Percentiles rank a stretch among this genome's conserved stretches.
These are phyloP conservation scores for Hibiscus mutabilis DNA, from an alignment of 345 rosid genomes.

Conservation along the genomic window DNA sequence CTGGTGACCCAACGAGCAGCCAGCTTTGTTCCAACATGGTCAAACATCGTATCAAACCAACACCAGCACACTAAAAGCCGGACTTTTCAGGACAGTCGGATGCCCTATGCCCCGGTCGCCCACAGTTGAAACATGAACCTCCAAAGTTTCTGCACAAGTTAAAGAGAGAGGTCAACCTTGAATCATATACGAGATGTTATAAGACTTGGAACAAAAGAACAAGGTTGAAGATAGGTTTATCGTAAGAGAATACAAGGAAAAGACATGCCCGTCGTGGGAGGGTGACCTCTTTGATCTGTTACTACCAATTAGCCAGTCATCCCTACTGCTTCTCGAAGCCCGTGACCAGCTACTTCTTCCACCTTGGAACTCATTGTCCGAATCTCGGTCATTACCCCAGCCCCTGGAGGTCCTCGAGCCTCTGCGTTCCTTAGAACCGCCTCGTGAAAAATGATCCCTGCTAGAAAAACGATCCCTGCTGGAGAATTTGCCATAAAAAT, in stretches of 20 bases:
- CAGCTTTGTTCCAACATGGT: not conserved
- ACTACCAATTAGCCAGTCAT: conserved; percentile 77
- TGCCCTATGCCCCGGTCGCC: conserved; percentile 78
- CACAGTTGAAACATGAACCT: conserved; percentile 78
- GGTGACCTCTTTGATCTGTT: conserved; percentile 52
- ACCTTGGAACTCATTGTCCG: conserved; percentile 46
- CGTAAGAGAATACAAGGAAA: not conserved
- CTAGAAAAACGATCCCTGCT: conserved; percentile 24
- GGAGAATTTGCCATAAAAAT: conserved; percentile 71
- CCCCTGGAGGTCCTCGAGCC: conserved; percentile 46
- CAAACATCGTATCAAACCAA: not conserved
- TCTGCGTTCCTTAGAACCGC: conserved; percentile 32
- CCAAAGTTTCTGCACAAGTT: conserved; percentile 49
- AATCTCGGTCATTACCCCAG: conserved; percentile 51
- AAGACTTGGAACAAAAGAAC: not conserved
- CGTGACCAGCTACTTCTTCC: conserved; percentile 61
- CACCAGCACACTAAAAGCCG: conserved; percentile 26
- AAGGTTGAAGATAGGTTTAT: not conserved
- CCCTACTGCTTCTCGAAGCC: conserved; percentile 41
- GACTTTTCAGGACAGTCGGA: conserved; percentile 66
- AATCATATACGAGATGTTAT: not conserved
- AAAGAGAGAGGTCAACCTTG: not conserved
- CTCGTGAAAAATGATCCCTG: conserved; percentile 59
- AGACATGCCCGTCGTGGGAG: conserved; percentile 49
- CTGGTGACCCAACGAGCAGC: not conserved